Conservation (phyloP, 768 basidiomycete genomes). For the Tremella yokohamensis region DNA sequence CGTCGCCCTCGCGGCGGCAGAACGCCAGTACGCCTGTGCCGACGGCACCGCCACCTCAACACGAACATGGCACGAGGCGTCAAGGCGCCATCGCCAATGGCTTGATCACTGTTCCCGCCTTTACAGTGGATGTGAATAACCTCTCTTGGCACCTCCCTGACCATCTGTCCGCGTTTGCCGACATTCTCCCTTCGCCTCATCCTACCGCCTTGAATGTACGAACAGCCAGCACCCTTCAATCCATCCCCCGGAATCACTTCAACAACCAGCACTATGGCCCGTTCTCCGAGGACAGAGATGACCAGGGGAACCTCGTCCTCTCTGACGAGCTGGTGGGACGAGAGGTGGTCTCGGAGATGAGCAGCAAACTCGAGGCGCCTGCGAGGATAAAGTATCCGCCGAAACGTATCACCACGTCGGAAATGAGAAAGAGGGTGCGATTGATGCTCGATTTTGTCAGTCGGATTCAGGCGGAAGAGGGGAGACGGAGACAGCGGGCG, state of each 20-base stretch:
- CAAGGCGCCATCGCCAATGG: constrained; percentile 35
- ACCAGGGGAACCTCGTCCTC: constrained; percentile 26
- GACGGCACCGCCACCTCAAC: constrained; percentile 29
- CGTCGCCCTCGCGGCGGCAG: constrained; percentile 26
- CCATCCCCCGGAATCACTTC: constrained; percentile 35
- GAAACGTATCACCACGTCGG: constrained; percentile 90
- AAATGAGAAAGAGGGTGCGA: constrained; percentile 93
- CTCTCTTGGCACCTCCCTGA: constrained; percentile 79
- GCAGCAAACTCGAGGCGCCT: constrained; percentile 48
- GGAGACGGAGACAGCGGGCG: constrained; percentile 38
- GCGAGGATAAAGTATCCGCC: constrained; percentile 84
- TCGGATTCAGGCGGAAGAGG: constrained; percentile 55
- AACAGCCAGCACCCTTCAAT: constrained; percentile 29
- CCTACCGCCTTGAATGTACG: constrained; percentile 59
- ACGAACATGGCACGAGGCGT: constrained; percentile 45
- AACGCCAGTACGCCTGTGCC: constrained; percentile 24
- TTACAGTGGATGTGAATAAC: constrained; percentile 25
- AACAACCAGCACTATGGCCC: constrained; percentile 39
- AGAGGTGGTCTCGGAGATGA: constrained; percentile 22
- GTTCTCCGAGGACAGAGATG: constrained; percentile 34
- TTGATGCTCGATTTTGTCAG: constrained; percentile 92
- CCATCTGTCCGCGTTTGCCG: constrained; percentile 80
- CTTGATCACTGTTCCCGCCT: constrained; percentile 23
- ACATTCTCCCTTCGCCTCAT: constrained; percentile 65
- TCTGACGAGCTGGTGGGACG: constrained; percentile 26